A percentile compares a stretch with the other conserved stretches of the same genome.
Evolutionary conservation across 225 moss, liverwort and hornwort genomes (phyloP).

Genomic region (Physcomitrium patens): DNA sequence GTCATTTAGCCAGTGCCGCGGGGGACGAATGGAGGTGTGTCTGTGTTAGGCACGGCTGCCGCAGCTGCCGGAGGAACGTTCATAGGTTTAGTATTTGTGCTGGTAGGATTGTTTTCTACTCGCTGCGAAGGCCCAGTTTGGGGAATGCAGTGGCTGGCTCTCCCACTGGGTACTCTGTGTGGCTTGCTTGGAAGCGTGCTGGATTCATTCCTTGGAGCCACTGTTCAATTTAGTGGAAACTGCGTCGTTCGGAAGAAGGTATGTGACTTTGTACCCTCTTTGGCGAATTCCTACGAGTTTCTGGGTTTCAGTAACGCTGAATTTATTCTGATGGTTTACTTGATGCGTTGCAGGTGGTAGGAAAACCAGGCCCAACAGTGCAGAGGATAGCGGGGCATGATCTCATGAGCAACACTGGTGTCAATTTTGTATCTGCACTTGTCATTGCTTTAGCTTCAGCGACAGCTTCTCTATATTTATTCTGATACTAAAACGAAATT

Average conservation of each 20-base stretch:
- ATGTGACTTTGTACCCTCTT: neutral
- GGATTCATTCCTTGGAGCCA: slow-evolving; percentile 88
- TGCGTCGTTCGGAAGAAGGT: slow-evolving; percentile 94
- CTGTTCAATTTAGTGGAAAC: slow-evolving; percentile 83
- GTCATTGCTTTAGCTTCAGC: slow-evolving; percentile 74
- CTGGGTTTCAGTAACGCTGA: neutral
- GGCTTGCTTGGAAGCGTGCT: slow-evolving; percentile 87
- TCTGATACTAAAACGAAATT: slow-evolving; percentile 32
- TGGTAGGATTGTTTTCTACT: slow-evolving; percentile 63
- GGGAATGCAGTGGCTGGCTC: slow-evolving; percentile 59
- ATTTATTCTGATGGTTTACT: neutral
- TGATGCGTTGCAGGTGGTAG: slow-evolving; percentile 72
- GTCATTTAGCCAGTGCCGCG: slow-evolving; percentile 74
- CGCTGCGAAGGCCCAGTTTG: slow-evolving; percentile 55
- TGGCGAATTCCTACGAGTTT: neutral
- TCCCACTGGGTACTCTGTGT: slow-evolving; percentile 68
- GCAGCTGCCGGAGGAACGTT: slow-evolving; percentile 80
- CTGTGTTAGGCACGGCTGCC: slow-evolving; percentile 69
- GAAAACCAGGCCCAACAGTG: slow-evolving; percentile 87
- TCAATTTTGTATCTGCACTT: slow-evolving; percentile 81
- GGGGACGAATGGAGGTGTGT: slow-evolving; percentile 91
- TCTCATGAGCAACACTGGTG: slow-evolving; percentile 73
- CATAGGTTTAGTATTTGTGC: slow-evolving; percentile 72
- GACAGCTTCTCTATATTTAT: slow-evolving; percentile 71
- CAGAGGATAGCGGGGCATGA: slow-evolving; percentile 81